Evolutionary conservation across 2,329 filamentous ascomycete genomes (phyloP), one percentile per base, ranked within the genome.

Genomic region (Cladophialophora psammophila): DNA sequence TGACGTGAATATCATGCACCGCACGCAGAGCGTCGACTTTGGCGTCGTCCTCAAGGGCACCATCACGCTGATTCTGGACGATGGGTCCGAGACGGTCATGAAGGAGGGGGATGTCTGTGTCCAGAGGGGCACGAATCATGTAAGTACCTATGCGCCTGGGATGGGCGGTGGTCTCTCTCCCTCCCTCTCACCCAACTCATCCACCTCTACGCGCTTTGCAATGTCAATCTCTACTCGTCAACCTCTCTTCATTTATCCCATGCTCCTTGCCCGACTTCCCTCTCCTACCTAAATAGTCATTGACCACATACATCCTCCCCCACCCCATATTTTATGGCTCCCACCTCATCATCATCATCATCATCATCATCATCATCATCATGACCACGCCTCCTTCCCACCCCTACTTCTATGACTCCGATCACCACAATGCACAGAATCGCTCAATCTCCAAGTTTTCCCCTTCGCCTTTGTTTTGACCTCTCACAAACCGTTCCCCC

Each of bases 21-120:
- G 69, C 3, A 72, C 71, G 9, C 60, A 68, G 48, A 76, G 72
- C 31, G 62, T 77, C 31, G 76, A 77, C 64, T 76, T 76, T 63
- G 76, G 72, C 7, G 70, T 77, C n/a, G 71, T 77, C 13, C 68
- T 77, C 34, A 67, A 72, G 13, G 76, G 75, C 0, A 72, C 72
- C 38, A 72, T 77, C 31, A 67, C 72, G 66, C 48, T 76, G 1
- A 70, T 75, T 40, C 67, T 77, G 57, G 76, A 77, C 48, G 71
- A 75, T 58, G 75, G 73, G 9, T 69, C 71, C 9, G 73, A 72
- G 64, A 76, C 69, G 34, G 69, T 61, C 26, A 48, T 76, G 64
- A 72, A 67, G 52, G 63, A 72, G 63, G 72, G 73, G 18, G 75
- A 76, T 60, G 64, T 76, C 32, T 74, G 73, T 18, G 74, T 77